Evolutionary conservation across 2,329 filamentous ascomycete genomes (phyloP).

Genomic region (Alternaria dauci): DNA sequence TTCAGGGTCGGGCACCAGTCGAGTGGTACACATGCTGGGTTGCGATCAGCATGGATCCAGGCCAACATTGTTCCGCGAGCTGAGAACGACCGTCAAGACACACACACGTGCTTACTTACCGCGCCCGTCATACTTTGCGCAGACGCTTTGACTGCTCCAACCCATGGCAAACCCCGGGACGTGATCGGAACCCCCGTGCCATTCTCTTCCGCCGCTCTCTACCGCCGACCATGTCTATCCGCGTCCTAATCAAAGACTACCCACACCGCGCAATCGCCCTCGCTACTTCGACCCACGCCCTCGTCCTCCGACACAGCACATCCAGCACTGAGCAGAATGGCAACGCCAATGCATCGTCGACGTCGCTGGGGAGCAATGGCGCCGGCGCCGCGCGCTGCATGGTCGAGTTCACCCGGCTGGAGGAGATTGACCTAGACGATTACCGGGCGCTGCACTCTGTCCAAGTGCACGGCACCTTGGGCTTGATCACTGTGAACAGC

Average conservation of each 20-base stretch:
- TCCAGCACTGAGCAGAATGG: conserved; percentile 63
- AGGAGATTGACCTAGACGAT: conserved; percentile 72
- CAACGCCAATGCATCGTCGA: conserved; percentile 66
- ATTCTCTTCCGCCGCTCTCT: conserved; percentile 17
- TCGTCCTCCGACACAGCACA: conserved; percentile 83
- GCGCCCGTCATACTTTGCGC: conserved; percentile 16
- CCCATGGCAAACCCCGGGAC: conserved; percentile 22
- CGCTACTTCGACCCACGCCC: conserved; percentile 77
- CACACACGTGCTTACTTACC: conserved; percentile 37
- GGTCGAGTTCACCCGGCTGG: conserved; percentile 79
- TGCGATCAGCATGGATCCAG: conserved; percentile 21
- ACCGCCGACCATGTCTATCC: conserved; percentile 61
- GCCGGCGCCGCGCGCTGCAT: conserved; percentile 70
- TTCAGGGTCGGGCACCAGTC: conserved; percentile 27
- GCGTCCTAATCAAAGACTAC: conserved; percentile 84
- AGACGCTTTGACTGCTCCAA: conserved; percentile 3
- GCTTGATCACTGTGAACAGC: conserved; percentile 80
- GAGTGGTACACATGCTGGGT: conserved; percentile 23
- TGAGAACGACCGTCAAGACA: conserved; percentile 28
- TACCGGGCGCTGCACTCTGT: conserved; percentile 79
- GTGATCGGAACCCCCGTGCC: conserved; percentile 29
- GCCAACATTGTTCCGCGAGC: conserved; percentile 23
- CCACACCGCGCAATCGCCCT: conserved; percentile 89
- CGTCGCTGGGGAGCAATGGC: conserved; percentile 56
- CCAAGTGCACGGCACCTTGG: conserved; percentile 84